A percentile compares a stretch with the other conserved stretches of the same genome.
Evolutionary conservation across 805 yeast genomes (phyloP).

Genomic region (Metschnikowia colocasiae): DNA sequence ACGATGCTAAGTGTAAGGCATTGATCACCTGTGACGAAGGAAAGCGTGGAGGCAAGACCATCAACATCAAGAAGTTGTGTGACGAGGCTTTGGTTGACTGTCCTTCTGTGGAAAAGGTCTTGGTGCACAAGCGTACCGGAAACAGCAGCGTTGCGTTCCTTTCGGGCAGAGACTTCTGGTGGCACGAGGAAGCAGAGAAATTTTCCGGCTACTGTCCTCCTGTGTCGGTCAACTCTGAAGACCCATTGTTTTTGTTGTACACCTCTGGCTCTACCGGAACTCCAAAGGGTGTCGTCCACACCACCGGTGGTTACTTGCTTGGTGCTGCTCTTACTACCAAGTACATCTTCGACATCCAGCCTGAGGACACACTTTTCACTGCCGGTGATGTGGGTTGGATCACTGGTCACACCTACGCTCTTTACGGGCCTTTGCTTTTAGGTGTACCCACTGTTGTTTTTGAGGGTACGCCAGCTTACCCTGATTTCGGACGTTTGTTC

Average conservation of each 20-base stretch:
- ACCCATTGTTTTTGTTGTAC: conserved; percentile 74
- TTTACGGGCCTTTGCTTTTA: conserved; percentile 72
- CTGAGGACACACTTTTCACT: conserved; percentile 71
- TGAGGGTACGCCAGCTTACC: conserved; percentile 87
- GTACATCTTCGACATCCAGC: conserved; percentile 73
- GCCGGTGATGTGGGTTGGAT: conserved; percentile 94
- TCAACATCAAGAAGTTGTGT: conserved; percentile 75
- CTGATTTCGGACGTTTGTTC: conserved; percentile 78
- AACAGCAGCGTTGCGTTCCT: conserved; percentile 48
- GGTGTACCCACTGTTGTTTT: conserved; percentile 80
- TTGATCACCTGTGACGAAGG: conserved; percentile 82
- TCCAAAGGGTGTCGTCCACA: conserved; percentile 82
- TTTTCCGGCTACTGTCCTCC: conserved; percentile 71
- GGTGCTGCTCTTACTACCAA: conserved; percentile 72
- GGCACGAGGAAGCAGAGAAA: conserved; percentile 67
- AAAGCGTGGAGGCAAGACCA: conserved; percentile 77
- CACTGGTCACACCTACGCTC: conserved; percentile 81
- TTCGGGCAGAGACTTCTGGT: conserved; percentile 66
- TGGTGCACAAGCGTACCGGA: conserved; percentile 74
- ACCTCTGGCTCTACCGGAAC: conserved; percentile 88
- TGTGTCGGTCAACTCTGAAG: conserved; percentile 72
- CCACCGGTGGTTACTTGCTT: conserved; percentile 75
- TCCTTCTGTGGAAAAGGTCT: conserved; percentile 63
- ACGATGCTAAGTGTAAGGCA: conserved; percentile 66
- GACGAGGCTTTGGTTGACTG: conserved; percentile 71